Evolutionary conservation across 257 asterid genomes (phyloP).

Genomic region (Solanum bulbocastanum): DNA sequence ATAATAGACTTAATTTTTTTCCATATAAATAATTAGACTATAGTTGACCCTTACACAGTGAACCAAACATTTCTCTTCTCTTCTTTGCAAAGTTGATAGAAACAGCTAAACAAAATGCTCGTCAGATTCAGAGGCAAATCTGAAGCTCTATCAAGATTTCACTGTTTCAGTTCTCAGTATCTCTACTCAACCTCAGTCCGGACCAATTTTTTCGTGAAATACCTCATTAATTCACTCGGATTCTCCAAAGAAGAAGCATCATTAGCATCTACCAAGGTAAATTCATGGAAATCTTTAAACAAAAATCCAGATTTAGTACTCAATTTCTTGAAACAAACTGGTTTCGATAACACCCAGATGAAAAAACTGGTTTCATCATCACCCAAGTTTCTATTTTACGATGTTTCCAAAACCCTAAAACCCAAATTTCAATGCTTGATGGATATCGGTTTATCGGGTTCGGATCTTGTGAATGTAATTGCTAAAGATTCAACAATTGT

Average conservation of each 20-base stretch:
- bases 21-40: background rate
- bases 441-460: background rate
- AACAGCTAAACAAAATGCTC: background rate
- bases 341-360: background rate
- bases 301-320: slow-evolving; percentile 1
- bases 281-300: background rate
- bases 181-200: background rate
- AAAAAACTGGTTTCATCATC: background rate
- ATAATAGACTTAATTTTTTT: too few relatives aligned
- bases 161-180: background rate
- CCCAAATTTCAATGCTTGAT: slow-evolving; percentile 2
- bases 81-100: background rate
- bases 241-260: slow-evolving; percentile 2
- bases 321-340: slow-evolving; percentile 1
- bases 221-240: background rate
- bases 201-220: background rate
- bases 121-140: background rate
- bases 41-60: background rate
- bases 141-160: background rate
- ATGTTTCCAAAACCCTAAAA: slow-evolving; percentile 5
- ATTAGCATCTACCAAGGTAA: background rate
- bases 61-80: background rate
- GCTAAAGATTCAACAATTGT: background rate
- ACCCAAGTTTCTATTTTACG: background rate
- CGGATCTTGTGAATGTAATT: background rate